Base-by-base conservation (phyloP, 352 stramenopile genomes). In the Phytophthora multivora region DNA sequence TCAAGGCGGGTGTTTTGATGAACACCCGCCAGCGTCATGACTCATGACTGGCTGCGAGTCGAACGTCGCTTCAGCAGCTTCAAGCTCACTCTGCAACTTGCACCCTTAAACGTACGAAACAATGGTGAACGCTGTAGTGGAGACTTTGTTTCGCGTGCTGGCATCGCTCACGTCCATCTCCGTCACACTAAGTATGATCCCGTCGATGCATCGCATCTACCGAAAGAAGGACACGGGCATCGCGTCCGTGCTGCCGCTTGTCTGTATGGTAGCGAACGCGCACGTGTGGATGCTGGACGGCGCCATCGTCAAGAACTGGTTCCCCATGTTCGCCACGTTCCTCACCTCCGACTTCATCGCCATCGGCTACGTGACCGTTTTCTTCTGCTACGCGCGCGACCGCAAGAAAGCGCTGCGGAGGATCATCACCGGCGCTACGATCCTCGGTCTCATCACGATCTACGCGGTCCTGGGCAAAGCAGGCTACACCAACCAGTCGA, bases 241-340 rank as follows among this genome's bases (percentile, higher is more conserved):
- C 25, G 57, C 60, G 8, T 79, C 71, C 10, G 56, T 79, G 10
- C 48, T 73, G n/a, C 70, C 72, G 8, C 71, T 80, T 1, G 58
- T 76, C 3, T 73, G 66, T 15, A 65, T 79, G 51, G 36, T 73
- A 13, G 67, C 59, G 40, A 77, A 75, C 12, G 62, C 45, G 0
- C 66, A 76, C 51, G 50, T 81, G 9, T 79, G 66, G 66, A 77
- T 79, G 67, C 31, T 79, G 33, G 43, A 77, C 55, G 63, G 73
- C 15, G 47, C 57, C 39, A 51, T 77, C 21, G 58, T 59, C 16
- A 46, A 65, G 40, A 72, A 75, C 31, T 74, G 57, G 57, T 79
- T 81, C 67, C 73, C 73, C 7, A 68, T 79, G 51, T 75, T 79
- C 31, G 65, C 61, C 58, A 72, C 69, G 26, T 76, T 73, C 47